Base-by-base conservation (phyloP, 768 basidiomycete genomes). In the Gautieria morchelliformis region DNA sequence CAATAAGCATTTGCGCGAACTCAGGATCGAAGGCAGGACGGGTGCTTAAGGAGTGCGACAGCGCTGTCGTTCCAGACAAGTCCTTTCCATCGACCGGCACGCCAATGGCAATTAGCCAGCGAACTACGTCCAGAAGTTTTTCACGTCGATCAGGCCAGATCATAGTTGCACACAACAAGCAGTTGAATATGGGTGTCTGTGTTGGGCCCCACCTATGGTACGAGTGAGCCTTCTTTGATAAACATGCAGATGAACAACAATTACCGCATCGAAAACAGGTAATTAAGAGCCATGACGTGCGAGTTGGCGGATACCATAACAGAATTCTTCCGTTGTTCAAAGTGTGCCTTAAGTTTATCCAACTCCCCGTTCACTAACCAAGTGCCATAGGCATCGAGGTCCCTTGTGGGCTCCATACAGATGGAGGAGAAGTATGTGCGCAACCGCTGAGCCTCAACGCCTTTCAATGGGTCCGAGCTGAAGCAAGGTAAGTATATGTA, bases 21-120 rank as follows among this genome's bases (percentile, higher is more conserved):
- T 75, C 73, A 17, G 71, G 63, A 56, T 76, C 76, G 51, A 72
- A 66, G 5, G 65, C 60, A 1, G 75, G 74, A 59, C 75, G 73
- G 12, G 73, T 75, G 5, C 73, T 73, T 47, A 77, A 69, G 7
- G 68, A 64, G 62, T 75, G 73, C 9, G 71, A 67, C 7, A 78
- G 56, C 8, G 75, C 72, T 2, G 70, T 69, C 7, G 75, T 70
- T 1, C 75, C 76, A 0, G 75, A 75, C 14, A 74, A 55, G 61
- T 76, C 75, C 12, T 51, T 62, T 8, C 69, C 71, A 51, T 75
- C 67, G 2, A 74, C 71, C 7, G 72, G 71, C 0, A 75, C 71
- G 14, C 62, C 70, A 2, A 63, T 62, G 12, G 65, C 19, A 40
- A 72, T 68, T 41, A 74, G 65, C 60, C 68, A 75, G 7, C 64